These are phyloP conservation scores for Mycena maculata DNA, from an alignment of 768 basidiomycete species.

Conservation along the genomic window DNA sequence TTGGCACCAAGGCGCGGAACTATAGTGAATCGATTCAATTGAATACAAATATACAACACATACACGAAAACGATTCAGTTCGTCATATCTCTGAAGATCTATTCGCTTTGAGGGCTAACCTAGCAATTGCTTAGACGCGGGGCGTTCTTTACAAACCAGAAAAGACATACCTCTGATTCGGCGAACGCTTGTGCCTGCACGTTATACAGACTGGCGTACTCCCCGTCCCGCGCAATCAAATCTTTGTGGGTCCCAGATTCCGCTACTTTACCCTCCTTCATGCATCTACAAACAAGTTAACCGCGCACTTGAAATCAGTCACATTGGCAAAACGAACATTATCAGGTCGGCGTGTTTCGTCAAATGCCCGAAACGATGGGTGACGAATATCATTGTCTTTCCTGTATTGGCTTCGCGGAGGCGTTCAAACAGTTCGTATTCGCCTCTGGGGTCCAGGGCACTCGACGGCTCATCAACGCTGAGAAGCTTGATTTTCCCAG, in stretches of 20 bases:
- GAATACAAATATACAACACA: too few relatives aligned
- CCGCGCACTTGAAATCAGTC: too few relatives aligned
- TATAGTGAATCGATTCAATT: too few relatives aligned
- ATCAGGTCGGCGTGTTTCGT: conserved; percentile 36
- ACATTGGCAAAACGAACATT: conserved; percentile 23
- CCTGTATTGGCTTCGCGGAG: conserved; percentile 24
- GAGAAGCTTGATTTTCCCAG: conserved; percentile 30
- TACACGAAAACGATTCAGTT: too few relatives aligned
- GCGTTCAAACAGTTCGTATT: conserved; percentile 32
- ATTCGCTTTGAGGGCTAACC: too few relatives aligned
- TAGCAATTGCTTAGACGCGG: too few relatives aligned
- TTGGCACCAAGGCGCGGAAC: too few relatives aligned
- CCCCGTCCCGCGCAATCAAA: conserved; percentile 25
- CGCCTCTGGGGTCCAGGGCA: conserved; percentile 33
- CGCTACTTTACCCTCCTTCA: conserved; percentile 31
- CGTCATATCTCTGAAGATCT: too few relatives aligned
- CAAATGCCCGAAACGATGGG: conserved; percentile 33
- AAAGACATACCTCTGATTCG: conserved; percentile 14
- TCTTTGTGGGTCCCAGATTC: conserved; percentile 31
- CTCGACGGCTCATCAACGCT: conserved; percentile 35
- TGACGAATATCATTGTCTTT: conserved; percentile 36
- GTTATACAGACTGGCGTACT: conserved; percentile 36
- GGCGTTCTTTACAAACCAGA: too few relatives aligned
- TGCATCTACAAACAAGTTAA: conserved; percentile 18
- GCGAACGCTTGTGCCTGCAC: conserved; percentile 47